Evolutionary conservation across 2,329 filamentous ascomycete genomes (phyloP), one percentile per base, ranked within the genome.

Genomic region (Neopestalotiopsis clavispora): DNA sequence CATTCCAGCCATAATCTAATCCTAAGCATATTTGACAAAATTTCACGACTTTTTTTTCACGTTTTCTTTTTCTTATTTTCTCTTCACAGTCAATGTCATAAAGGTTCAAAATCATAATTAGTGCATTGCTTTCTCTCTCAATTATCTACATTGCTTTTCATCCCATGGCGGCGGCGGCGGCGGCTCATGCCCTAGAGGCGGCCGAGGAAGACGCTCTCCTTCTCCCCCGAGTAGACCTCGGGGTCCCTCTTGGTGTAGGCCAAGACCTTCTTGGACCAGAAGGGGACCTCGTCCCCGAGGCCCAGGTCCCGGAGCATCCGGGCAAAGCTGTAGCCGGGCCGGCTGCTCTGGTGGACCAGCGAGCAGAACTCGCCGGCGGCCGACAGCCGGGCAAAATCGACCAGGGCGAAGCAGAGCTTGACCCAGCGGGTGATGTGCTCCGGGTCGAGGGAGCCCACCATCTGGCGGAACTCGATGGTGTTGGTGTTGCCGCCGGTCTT

Each of bases 401-500:
- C 70, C 61, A 75, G 68, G 1, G 45, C 63, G 4, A 72, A 14
- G 45, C 73, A 76, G n/a, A 71, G 65, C 17, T 69, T 64, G 4
- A 70, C 58, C 75, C 75, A 77, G 12, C 66, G 68, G 7, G 71
- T 67, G 64, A 77, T 76, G 10, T 70, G 68, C 0, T 68, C 30
- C 7, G 72, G 72, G 20, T 76, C 73, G 7, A 75, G 32, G 20
- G 71, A 71, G 12, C 73, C 72, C 13, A 68, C 68, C 75, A 75
- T 75, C 59, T 77, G 75, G 6, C 75, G 72, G 59, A 72, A 76
- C 67, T 77, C 74, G 32, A 77, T 72, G 0, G 75, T 77, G 52
- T 75, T 72, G 0, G 69, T 71, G 20, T 77, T 75, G 0, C 74
- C 73, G 23, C 72, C 71, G 1, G 65, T 62, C n/a, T 65, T 70